Evolutionary conservation across 768 basidiomycete genomes (phyloP).

Genomic region (Russula earlei): DNA sequence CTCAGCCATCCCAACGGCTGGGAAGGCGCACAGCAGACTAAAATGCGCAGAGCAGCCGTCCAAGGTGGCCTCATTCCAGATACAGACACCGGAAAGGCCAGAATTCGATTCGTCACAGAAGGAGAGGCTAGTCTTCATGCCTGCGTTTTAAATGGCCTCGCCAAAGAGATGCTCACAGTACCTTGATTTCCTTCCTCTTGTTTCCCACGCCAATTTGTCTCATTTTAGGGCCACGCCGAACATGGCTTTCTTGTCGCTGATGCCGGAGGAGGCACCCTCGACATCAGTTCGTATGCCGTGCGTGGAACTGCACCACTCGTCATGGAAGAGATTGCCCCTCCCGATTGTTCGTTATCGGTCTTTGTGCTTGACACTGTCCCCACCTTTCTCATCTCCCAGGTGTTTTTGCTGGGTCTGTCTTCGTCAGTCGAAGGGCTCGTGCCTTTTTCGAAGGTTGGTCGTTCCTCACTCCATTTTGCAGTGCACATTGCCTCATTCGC

Average conservation of each 20-base stretch:
- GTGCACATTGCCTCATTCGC: conserved; percentile 1
- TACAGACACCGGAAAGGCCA: conserved; percentile 59
- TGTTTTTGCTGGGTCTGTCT: conserved; percentile 76
- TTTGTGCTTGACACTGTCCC: background rate
- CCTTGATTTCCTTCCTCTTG: conserved; percentile 18
- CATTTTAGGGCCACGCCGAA: conserved; percentile 54
- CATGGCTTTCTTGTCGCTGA: conserved; percentile 75
- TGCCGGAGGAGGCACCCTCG: conserved; percentile 73
- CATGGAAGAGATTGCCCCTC: conserved; percentile 77
- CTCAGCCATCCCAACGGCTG: conserved; percentile 77
- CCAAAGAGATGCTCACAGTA: conserved; percentile 68
- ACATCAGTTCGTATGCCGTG: conserved; percentile 74
- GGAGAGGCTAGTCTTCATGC: conserved; percentile 80
- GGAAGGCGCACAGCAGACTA: conserved; percentile 71
- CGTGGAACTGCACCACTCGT: conserved; percentile 58
- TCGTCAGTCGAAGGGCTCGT: conserved; percentile 66
- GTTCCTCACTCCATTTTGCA: background rate
- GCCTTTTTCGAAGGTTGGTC: conserved; percentile 58
- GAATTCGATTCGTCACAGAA: conserved; percentile 75
- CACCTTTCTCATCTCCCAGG: conserved; percentile 30
- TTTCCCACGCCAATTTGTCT: background rate
- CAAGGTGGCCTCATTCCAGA: conserved; percentile 67
- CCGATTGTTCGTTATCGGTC: conserved; percentile 48
- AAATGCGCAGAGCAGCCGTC: conserved; percentile 66
- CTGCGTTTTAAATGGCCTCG: conserved; percentile 68